These are phyloP conservation scores for Sporothrix sp. DNA, from an alignment of 2,329 filamentous ascomycete genomes.

Conservation along the genomic window DNA sequence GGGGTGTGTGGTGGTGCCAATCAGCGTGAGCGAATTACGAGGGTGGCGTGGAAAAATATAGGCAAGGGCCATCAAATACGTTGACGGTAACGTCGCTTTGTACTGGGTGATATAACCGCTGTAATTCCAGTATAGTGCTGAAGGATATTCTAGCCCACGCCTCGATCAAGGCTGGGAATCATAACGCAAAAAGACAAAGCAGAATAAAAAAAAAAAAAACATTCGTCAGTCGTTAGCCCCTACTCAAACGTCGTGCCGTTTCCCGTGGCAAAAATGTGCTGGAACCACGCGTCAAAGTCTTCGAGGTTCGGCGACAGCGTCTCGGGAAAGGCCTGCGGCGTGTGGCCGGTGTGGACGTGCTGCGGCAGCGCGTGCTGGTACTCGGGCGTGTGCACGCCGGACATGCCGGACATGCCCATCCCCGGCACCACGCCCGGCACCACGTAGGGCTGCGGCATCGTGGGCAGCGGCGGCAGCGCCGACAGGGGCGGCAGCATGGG, in stretches of 20 bases:
- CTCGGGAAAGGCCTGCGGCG: neutral
- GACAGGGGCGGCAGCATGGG: neutral
- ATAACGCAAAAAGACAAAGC: too few relatives aligned
- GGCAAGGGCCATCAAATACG: too few relatives aligned
- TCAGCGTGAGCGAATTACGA: too few relatives aligned
- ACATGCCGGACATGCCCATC: neutral
- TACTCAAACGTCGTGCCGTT: slow-evolving; percentile 6
- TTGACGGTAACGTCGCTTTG: too few relatives aligned
- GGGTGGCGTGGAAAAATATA: too few relatives aligned
- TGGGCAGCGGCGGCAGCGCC: neutral
- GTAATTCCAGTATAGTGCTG: too few relatives aligned
- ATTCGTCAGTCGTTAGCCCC: neutral
- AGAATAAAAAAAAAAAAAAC: too few relatives aligned
- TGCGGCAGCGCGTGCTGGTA: neutral
- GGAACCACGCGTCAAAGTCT: slow-evolving; percentile 20
- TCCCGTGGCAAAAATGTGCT: slow-evolving; percentile 15
- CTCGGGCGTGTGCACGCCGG: neutral
- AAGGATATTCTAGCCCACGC: too few relatives aligned
- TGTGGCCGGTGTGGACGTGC: neutral
- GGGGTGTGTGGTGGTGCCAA: too few relatives aligned
- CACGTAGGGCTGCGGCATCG: neutral
- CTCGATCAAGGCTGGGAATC: too few relatives aligned
- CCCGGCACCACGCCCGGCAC: neutral
- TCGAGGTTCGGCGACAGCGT: slow-evolving; percentile 9
- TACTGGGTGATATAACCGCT: too few relatives aligned